phyloP scores from a whole-genome alignment of 2,329 filamentous ascomycete genomes.

The Aspergillus novofumigatus region DNA sequence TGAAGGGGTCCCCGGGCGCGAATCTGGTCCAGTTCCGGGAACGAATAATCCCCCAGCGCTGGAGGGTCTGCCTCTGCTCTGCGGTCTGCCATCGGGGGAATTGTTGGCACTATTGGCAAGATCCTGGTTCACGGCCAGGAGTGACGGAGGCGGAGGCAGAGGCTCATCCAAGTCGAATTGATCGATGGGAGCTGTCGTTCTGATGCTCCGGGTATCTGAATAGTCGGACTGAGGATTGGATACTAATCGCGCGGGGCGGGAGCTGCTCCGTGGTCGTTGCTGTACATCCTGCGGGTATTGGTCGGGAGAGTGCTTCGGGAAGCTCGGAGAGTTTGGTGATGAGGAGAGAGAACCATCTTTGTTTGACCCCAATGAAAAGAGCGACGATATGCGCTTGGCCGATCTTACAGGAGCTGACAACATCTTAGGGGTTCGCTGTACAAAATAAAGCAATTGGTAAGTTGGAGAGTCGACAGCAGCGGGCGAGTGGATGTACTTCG shows the following conservation, averaged over 20 bases:
- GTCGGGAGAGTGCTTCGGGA: conserved; percentile 20
- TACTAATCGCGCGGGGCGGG: conserved; percentile 31
- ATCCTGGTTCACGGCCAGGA: conserved; percentile 35
- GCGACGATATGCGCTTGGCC: conserved; percentile 43
- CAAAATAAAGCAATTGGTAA: conserved; percentile 2
- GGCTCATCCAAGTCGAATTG: conserved; percentile 27
- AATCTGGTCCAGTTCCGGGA: conserved; percentile 30
- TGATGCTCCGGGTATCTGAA: conserved; percentile 24
- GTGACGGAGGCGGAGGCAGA: conserved; percentile 39
- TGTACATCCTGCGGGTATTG: conserved; percentile 20
- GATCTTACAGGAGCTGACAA: conserved; percentile 41
- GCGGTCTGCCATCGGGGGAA: conserved; percentile 31
- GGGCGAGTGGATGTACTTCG: conserved; percentile 1
- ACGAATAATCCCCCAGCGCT: conserved; percentile 33
- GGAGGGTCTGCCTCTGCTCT: conserved; percentile 34
- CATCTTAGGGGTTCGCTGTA: conserved; percentile 23
- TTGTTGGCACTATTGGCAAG: conserved; percentile 30
- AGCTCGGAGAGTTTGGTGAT: conserved; percentile 23
- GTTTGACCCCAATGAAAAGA: conserved; percentile 39
- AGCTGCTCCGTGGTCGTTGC: conserved; percentile 21
- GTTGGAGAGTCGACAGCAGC: background rate
- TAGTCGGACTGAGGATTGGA: conserved; percentile 30
- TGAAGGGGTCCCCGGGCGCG: conserved; percentile 30
- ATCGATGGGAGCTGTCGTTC: conserved; percentile 22
- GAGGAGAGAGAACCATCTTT: conserved; percentile 31